A percentile compares a stretch with the other conserved stretches of the same genome.
Evolutionary conservation across 2,329 filamentous ascomycete species (phyloP).

Genomic region (Coleophoma eucalyptorum): DNA sequence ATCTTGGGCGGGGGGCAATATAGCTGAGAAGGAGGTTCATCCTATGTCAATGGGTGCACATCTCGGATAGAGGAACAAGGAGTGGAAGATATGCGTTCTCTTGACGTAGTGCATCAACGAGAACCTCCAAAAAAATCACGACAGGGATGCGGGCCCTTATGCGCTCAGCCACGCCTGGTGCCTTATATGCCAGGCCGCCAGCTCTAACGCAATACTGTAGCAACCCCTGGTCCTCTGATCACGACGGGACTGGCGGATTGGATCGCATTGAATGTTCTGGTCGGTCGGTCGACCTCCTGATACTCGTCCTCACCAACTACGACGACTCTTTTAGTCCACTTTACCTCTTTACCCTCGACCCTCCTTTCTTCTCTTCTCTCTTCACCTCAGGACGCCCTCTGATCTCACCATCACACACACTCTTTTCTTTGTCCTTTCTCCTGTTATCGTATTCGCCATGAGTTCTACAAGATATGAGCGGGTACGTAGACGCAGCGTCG

Average conservation of each 20-base stretch:
- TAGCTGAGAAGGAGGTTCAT: background rate
- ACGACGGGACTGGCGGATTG: no score
- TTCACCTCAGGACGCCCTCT: constrained; percentile 10
- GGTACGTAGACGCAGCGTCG: constrained; percentile 34
- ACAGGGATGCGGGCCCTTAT: no score
- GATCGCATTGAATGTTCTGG: no score
- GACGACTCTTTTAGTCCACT: background rate
- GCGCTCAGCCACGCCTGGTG: no score
- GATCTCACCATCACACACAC: constrained; percentile 5
- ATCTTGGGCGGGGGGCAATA: background rate
- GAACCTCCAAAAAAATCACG: no score
- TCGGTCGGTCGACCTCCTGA: background rate
- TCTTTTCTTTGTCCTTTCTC: constrained; percentile 19
- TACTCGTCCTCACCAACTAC: background rate
- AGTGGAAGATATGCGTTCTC: no score
- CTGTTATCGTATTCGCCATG: constrained; percentile 15
- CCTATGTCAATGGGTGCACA: background rate
- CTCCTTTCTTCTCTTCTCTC: constrained; percentile 11
- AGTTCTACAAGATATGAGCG: constrained; percentile 46
- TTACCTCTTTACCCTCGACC: constrained; percentile 4
- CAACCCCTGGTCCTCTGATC: no score
- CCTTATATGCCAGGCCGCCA: no score
- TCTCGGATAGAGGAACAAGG: no score
- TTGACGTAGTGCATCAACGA: no score
- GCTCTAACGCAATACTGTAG: no score